Base-by-base conservation (phyloP, 352 stramenopile species). In the Pythium monospermum region DNA sequence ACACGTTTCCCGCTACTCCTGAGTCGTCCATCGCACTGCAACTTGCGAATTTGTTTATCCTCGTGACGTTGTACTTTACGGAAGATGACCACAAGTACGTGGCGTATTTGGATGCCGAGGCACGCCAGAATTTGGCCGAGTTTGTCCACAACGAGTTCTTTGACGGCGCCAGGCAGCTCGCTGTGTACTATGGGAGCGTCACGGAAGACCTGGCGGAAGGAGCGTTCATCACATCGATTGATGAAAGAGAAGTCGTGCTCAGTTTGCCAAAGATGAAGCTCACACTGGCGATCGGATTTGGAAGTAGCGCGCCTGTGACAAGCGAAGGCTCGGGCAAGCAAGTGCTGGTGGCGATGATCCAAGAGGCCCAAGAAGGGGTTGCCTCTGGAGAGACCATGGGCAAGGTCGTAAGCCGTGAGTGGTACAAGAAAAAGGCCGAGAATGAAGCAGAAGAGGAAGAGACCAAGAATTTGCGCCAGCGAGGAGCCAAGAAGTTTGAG, bases 1-100 rank as follows among this genome's bases (percentile, higher is more conserved):
- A 98, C 74, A 87, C 96, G 35, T 99, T 93, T 76, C 97, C 96
- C 22, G 87, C 95, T 32, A 98, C 95, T 6, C 56, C 77, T 0
- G 64, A 69, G 44, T 98, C 90, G 48, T 98, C 94, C 30, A 60
- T 84, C 11, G 71, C 97, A 53, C 69, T 99, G 30, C 95, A 99
- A 65, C 54, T 95, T n/a, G 80, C 83, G 18, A 96, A 98, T 61
- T 22, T 84, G 3, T 85, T 95, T 46, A 38, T 97, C 43, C 56
- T 97, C 18, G 61, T 87, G n/a, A 71, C 74, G 55, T 59, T 91
- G 41, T 87, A 81, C 56, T 72, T 85, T 53, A 83, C 73, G 33
- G 69, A 88, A 16, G 76, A 86, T 43, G 53, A 64, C 42, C 77
- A 67, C 46, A 64, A 66, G 27, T 91, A 87, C 55, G 53, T 91